A percentile compares a stretch with the other conserved stretches of the same genome.
These are phyloP conservation scores for Candida dubliniensis DNA, from an alignment of 1,139 yeast genomes.

Conservation along the genomic window DNA sequence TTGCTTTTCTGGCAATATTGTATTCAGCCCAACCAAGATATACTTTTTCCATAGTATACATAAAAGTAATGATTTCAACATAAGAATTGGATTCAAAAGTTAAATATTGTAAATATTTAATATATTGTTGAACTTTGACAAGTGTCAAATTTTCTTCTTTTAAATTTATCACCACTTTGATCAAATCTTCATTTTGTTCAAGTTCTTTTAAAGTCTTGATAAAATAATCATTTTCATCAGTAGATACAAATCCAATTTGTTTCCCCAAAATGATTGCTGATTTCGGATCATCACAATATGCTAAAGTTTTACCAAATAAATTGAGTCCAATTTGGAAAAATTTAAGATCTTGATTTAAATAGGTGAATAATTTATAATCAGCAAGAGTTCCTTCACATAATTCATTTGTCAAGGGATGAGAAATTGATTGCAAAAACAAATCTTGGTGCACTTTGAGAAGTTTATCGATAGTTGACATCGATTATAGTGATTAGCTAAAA, in stretches of 20 bases:
- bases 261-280: conserved; percentile 43
- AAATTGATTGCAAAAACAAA: conserved; percentile 28
- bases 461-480: conserved; percentile 15
- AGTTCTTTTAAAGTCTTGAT: conserved; percentile 33
- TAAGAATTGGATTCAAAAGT: conserved; percentile 32
- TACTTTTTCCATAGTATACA: conserved; percentile 50
- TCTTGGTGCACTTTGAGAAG: conserved; percentile 23
- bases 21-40: conserved; percentile 54
- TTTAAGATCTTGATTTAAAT: conserved; percentile 49
- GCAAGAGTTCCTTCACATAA: conserved; percentile 47
- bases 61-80: conserved; percentile 43
- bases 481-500: too few species aligned
- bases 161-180: conserved; percentile 24
- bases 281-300: conserved; percentile 39
- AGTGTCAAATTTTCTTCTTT: conserved; percentile 17
- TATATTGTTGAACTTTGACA: conserved; percentile 39
- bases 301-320: conserved; percentile 45
- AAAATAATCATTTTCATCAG: conserved; percentile 52
- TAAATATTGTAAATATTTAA: conserved; percentile 33
- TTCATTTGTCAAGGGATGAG: conserved; percentile 47
- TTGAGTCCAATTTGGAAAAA: conserved; percentile 46
- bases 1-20: conserved; percentile 18
- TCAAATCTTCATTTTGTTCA: conserved; percentile 13
- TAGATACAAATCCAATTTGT: conserved; percentile 51
- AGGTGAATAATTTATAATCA: conserved; percentile 41